phyloP scores from a whole-genome alignment of 2,329 filamentous ascomycete species.

The Penicillium capsulatum region DNA sequence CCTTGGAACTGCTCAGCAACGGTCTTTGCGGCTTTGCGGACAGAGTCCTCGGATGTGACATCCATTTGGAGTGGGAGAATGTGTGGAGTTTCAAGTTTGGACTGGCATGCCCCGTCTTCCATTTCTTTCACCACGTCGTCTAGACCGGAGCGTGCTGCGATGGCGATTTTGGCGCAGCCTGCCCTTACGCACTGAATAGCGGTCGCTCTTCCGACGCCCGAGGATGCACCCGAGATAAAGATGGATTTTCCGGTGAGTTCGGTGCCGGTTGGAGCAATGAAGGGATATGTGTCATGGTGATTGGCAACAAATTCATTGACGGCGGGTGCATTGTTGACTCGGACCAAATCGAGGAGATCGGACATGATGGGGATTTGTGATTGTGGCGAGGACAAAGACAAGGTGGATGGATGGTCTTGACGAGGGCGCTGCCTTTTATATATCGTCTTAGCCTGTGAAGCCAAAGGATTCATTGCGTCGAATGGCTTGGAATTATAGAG shows the following conservation, averaged over 20 bases:
- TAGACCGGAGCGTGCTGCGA: constrained; percentile 52
- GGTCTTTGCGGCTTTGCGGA: constrained; percentile 15
- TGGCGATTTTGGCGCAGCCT: constrained; percentile 50
- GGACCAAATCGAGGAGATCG: neutral
- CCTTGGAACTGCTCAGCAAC: constrained; percentile 30
- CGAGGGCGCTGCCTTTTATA: no score
- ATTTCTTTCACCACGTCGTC: constrained; percentile 36
- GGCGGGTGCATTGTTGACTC: constrained; percentile 1
- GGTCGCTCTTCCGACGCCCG: constrained; percentile 52
- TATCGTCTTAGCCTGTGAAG: no score
- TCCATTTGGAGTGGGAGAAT: constrained; percentile 44
- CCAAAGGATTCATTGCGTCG: no score
- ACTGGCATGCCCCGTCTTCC: constrained; percentile 33
- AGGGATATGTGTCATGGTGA: constrained; percentile 49
- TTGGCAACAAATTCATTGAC: constrained; percentile 2
- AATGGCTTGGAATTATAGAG: no score
- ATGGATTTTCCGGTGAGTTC: constrained; percentile 42
- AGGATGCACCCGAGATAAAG: constrained; percentile 55
- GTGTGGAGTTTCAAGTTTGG: constrained; percentile 32
- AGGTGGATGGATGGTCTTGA: no score
- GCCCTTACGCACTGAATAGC: constrained; percentile 56
- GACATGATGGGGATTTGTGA: no score
- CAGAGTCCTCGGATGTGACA: constrained; percentile 38
- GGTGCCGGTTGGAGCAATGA: constrained; percentile 44
- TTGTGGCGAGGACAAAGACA: no score